Evolutionary conservation across 768 basidiomycete genomes (phyloP).

Genomic region (Tricholoma sp.): DNA sequence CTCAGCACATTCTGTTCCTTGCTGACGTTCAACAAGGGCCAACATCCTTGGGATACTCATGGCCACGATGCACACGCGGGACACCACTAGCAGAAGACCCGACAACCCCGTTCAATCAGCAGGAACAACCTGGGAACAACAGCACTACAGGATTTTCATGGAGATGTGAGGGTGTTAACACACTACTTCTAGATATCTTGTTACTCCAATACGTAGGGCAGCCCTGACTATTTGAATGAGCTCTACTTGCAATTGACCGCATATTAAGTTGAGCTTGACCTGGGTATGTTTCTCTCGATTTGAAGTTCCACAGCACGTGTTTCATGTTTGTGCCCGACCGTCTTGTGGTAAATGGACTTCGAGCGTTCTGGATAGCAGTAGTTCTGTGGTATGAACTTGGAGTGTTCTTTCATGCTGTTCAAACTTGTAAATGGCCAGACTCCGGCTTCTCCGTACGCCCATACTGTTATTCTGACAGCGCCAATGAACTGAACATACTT

Average conservation of each 20-base stretch:
- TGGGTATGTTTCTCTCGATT: too few relatives aligned
- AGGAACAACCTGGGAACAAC: not conserved
- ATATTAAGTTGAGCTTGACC: not conserved
- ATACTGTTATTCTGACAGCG: not conserved
- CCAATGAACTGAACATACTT: not conserved
- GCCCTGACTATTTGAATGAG: not conserved
- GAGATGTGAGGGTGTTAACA: not conserved
- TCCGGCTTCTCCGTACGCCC: slow-evolving; percentile 22
- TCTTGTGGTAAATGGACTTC: slow-evolving; percentile 40
- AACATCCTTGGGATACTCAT: slow-evolving; percentile 42
- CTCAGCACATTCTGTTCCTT: not conserved
- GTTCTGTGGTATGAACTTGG: slow-evolving; percentile 70
- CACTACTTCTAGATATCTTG: not conserved
- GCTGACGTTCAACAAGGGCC: slow-evolving; percentile 34
- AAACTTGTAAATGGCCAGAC: slow-evolving; percentile 61
- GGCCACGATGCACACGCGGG: slow-evolving; percentile 28
- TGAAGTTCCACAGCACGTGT: too few relatives aligned
- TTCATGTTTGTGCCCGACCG: slow-evolving; percentile 20
- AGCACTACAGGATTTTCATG: not conserved
- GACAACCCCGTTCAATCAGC: not conserved
- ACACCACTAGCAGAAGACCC: slow-evolving; percentile 33
- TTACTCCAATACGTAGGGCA: not conserved
- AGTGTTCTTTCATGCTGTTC: slow-evolving; percentile 44
- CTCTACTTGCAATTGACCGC: not conserved
- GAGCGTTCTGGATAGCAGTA: slow-evolving; percentile 53